phyloP scores from a whole-genome alignment of 2,329 filamentous ascomycete species.

The Neopestalotiopsis clavispora region DNA sequence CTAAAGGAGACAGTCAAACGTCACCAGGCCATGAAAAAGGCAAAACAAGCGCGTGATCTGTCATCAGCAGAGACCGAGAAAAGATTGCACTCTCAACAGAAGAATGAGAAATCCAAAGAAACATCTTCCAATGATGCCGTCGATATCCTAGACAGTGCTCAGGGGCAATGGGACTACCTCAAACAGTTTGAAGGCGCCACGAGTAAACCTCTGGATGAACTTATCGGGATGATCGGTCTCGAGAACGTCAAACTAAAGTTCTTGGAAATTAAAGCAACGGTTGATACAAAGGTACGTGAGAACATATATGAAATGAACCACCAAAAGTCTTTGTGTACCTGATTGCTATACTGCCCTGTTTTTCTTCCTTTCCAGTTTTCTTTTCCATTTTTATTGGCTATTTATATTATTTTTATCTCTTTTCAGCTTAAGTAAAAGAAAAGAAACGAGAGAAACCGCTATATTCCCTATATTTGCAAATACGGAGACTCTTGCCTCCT shows the following conservation, averaged over 20 bases:
- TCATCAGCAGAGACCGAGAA: not conserved
- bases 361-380: too few relatives aligned
- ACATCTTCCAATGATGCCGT: not conserved
- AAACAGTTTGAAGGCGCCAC: slow-evolving; percentile 57
- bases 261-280: slow-evolving; percentile 63
- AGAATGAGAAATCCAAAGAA: not conserved
- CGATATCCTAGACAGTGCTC: slow-evolving; percentile 35
- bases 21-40: slow-evolving; percentile 15
- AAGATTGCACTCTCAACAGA: not conserved
- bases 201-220: slow-evolving; percentile 60
- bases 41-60: slow-evolving; percentile 22
- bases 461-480: not conserved
- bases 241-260: slow-evolving; percentile 71
- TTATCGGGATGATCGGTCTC: slow-evolving; percentile 75
- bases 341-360: too few relatives aligned
- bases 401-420: too few relatives aligned
- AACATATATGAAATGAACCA: not conserved
- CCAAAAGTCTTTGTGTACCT: not conserved
- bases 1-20: not conserved
- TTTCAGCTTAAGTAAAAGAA: too few relatives aligned
- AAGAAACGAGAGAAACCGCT: too few relatives aligned
- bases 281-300: slow-evolving; percentile 54
- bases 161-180: slow-evolving; percentile 64
- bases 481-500: slow-evolving; percentile 38
- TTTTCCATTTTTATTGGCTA: too few relatives aligned